Percentiles rank a stretch among this genome's conserved stretches.
Conservation (phyloP, 2,329 filamentous ascomycete genomes). For the Trichoderma atrobrunneum region DNA sequence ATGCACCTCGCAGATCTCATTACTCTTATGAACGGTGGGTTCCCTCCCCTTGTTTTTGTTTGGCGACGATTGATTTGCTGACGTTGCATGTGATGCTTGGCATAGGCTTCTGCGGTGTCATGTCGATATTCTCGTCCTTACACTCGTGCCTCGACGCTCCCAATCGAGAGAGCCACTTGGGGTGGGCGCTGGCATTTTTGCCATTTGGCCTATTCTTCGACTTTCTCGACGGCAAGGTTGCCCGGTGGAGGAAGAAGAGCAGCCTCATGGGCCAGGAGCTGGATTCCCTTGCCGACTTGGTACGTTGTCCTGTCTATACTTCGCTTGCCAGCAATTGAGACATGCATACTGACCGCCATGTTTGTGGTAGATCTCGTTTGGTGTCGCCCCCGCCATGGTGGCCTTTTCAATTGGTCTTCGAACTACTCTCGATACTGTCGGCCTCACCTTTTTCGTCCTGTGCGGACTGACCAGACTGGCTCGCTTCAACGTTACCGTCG, state of each 20-base stretch:
- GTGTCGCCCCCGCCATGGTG: conserved; percentile 80
- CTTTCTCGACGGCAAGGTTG: conserved; percentile 95
- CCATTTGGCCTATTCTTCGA: conserved; percentile 96
- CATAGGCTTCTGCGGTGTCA: conserved; percentile 76
- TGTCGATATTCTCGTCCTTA: conserved; percentile 94
- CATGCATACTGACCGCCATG: conserved; percentile 3
- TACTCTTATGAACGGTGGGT: conserved; percentile 72
- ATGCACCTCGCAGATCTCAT: conserved; percentile 82
- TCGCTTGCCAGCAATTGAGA: background rate
- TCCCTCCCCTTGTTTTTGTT: background rate
- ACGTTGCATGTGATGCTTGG: background rate
- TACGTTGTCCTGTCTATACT: conserved; percentile 44
- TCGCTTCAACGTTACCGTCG: conserved; percentile 95
- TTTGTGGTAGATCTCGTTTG: conserved; percentile 78
- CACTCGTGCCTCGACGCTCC: conserved; percentile 82
- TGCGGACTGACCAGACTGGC: conserved; percentile 91
- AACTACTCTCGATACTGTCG: conserved; percentile 76
- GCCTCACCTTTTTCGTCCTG: conserved; percentile 84
- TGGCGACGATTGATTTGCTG: conserved; percentile 4
- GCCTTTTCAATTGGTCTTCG: conserved; percentile 89
- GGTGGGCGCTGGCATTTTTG: conserved; percentile 80
- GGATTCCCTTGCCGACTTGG: conserved; percentile 91
- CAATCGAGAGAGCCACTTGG: conserved; percentile 65
- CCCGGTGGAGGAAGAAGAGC: conserved; percentile 93
- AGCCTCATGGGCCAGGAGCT: conserved; percentile 97